Base-by-base conservation (phyloP, 805 yeast genomes). In the Candida rishiriensis region DNA sequence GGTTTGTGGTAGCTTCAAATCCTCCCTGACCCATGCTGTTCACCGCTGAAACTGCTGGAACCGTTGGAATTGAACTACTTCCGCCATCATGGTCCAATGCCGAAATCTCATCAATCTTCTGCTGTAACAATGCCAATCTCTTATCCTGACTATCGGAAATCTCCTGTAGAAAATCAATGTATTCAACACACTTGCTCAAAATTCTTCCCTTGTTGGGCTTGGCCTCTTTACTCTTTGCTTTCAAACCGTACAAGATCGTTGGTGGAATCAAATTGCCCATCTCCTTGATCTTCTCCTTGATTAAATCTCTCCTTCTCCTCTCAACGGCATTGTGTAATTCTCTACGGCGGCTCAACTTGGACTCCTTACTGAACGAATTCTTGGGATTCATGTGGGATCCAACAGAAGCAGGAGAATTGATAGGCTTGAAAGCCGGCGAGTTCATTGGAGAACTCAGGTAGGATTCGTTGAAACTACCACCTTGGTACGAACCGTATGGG, bases 271-370 rank as follows among this genome's bases (percentile, higher is more conserved):
- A 70, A 18, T 76, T 65, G 1, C 95, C 91, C 55, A 90, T 69
- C 54, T 88, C 96, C 59, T 85, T 84, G 49, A 90, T 89, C 55
- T 87, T 81, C 57, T 86, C 95, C 61, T 90, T 89, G 57, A 90
- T 90, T 54, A 88, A 72, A 62, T 91, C 98, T 50, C 98, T 74
- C 59, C 98, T 76, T 54, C 96, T 74, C 55, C 97, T 75, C 64
- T 90, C 98, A 4, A 90, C 97, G 1, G 96, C 96, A 60, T 90
- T 90, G 63, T 90, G 98, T 49, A 88, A 83, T 59, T 89, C 96
- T 47, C 96, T 70, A 50, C 96, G 75, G 50, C 96, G 74, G 48
- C 80, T 77, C 42, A 85, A 62, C 57, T 85, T 85, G 47, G 84
- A 88, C 42, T 85, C 95, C 56, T 79, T 80, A 3, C 76, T 63